phyloP scores from a whole-genome alignment of 1,139 yeast genomes.

The Yamadazyma conglobata region DNA sequence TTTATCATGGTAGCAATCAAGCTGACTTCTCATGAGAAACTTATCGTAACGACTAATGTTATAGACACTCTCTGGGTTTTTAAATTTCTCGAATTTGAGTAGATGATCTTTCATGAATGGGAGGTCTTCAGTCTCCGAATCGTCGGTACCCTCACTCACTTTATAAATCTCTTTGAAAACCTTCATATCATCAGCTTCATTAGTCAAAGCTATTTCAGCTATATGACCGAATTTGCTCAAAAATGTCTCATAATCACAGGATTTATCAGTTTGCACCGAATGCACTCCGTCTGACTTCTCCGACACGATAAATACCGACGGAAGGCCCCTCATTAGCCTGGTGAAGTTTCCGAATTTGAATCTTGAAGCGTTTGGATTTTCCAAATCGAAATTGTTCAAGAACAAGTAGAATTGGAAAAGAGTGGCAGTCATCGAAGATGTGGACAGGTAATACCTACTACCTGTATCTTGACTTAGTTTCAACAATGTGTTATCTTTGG shows the following conservation, averaged over 20 bases:
- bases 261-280: slow-evolving; percentile 70
- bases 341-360: slow-evolving; percentile 37
- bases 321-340: slow-evolving; percentile 28
- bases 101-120: slow-evolving; percentile 4
- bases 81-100: slow-evolving; percentile 13
- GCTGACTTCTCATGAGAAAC: slow-evolving; percentile 83
- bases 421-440: slow-evolving; percentile 81
- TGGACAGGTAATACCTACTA: slow-evolving; percentile 65
- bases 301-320: slow-evolving; percentile 41
- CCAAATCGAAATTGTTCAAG: slow-evolving; percentile 47
- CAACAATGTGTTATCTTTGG: slow-evolving; percentile 55
- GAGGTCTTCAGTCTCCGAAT: not conserved
- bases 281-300: slow-evolving; percentile 29
- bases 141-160: not conserved
- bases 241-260: slow-evolving; percentile 65
- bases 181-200: slow-evolving; percentile 47
- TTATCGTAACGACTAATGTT: slow-evolving; percentile 70
- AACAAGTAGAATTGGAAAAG: slow-evolving; percentile 74
- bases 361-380: slow-evolving; percentile 16
- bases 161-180: slow-evolving; percentile 10
- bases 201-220: slow-evolving; percentile 70
- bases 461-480: slow-evolving; percentile 43
- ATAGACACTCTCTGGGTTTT: slow-evolving; percentile 37
- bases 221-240: slow-evolving; percentile 79
- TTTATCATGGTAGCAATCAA: slow-evolving; percentile 75